A percentile compares a stretch with the other conserved stretches of the same genome.
phyloP scores from a whole-genome alignment of 768 basidiomycete genomes.

The Leccinellum luteum region DNA sequence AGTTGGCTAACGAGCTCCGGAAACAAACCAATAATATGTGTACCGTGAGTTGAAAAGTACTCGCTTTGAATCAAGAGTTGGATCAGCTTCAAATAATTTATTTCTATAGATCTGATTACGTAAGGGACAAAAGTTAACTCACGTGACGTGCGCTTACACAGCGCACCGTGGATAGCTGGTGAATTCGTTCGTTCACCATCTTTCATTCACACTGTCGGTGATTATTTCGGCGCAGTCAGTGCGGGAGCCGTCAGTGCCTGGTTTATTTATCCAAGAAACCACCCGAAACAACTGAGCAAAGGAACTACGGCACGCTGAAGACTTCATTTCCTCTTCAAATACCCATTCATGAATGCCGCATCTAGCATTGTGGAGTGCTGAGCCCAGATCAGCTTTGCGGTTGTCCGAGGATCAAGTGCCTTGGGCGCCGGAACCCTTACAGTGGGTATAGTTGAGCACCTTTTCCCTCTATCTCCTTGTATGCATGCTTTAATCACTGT shows the following conservation, averaged over 20 bases:
- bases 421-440: background rate
- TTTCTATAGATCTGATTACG: no score
- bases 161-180: background rate
- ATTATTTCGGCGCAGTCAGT: background rate
- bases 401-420: slow-evolving; percentile 14
- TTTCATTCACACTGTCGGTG: background rate
- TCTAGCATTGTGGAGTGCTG: background rate
- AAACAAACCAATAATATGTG: no score
- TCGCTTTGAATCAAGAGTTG: no score
- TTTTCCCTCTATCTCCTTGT: background rate
- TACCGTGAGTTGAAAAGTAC: no score
- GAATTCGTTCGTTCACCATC: background rate
- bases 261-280: background rate
- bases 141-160: slow-evolving; percentile 10
- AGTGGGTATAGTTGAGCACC: background rate
- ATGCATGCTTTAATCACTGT: background rate
- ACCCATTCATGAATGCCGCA: background rate
- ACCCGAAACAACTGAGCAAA: background rate
- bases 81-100: no score
- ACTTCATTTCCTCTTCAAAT: slow-evolving; percentile 7
- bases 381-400: background rate
- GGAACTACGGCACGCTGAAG: background rate
- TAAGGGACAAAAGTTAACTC: slow-evolving; percentile 1
- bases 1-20: background rate
- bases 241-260: background rate